Percentiles rank a stretch among this genome's conserved stretches.
phyloP scores from a whole-genome alignment of 352 stramenopile genomes.

The Globisporangium spinosum region DNA sequence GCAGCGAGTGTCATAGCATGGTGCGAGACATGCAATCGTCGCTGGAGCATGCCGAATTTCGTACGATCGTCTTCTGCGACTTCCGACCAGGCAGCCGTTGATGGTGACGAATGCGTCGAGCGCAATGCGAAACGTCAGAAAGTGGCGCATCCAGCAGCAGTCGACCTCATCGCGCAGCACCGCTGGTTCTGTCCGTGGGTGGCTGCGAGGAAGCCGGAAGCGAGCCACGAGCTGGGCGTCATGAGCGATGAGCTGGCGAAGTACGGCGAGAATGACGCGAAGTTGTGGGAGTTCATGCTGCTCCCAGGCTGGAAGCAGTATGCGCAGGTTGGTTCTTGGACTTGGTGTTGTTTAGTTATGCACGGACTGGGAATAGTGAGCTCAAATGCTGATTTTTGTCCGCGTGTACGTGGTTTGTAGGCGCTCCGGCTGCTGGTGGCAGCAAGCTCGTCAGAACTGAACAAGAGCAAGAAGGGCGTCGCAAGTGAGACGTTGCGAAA shows the following conservation, averaged over 20 bases:
- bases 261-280: constrained; percentile 17
- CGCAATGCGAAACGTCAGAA: constrained; percentile 35
- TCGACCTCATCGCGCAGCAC: constrained; percentile 33
- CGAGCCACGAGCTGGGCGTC: constrained; percentile 7
- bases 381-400: too few relatives aligned
- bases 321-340: constrained; percentile 15
- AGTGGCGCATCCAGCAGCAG: neutral
- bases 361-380: too few relatives aligned
- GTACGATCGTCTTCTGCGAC: neutral
- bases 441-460: neutral
- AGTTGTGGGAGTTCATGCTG: constrained; percentile 21
- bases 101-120: neutral
- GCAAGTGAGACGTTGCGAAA: neutral
- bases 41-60: constrained; percentile 22
- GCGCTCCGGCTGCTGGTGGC: neutral
- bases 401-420: neutral
- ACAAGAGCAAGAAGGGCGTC: neutral
- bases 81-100: neutral
- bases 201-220: neutral
- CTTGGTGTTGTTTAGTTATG: neutral
- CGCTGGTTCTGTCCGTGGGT: constrained; percentile 69
- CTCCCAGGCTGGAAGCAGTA: constrained; percentile 33
- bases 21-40: constrained; percentile 48
- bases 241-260: constrained; percentile 11
- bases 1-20: constrained; percentile 15